These are phyloP conservation scores for Penicillium sp. DNA, from an alignment of 2,329 filamentous ascomycete genomes.

Conservation along the genomic window DNA sequence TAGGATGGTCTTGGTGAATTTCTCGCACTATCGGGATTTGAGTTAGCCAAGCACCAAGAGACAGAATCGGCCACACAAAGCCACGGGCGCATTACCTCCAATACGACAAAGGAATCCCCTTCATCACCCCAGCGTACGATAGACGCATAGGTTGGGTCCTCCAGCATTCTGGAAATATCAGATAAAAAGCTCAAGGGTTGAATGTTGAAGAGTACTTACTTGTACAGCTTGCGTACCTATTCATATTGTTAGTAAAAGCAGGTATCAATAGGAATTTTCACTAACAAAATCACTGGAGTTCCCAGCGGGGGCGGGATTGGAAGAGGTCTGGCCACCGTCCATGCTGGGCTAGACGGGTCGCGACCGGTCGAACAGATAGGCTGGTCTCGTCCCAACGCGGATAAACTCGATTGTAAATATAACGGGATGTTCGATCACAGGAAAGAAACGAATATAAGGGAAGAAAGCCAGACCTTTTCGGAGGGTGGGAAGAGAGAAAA, in stretches of 20 bases:
- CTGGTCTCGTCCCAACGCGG: conserved; percentile 13
- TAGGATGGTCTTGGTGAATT: conserved; percentile 94
- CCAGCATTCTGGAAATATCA: conserved; percentile 71
- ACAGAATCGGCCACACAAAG: conserved; percentile 11
- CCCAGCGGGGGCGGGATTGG: conserved; percentile 55
- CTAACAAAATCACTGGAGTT: conserved; percentile 95
- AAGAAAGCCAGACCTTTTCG: conserved; percentile 5
- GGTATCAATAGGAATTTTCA: conserved; percentile 32
- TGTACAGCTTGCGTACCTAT: conserved; percentile 96
- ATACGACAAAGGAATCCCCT: conserved; percentile 92
- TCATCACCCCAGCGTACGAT: conserved; percentile 95
- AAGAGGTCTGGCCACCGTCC: conserved; percentile 46
- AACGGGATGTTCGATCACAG: neutral
- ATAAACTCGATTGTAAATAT: conserved; percentile 4
- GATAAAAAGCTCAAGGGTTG: conserved; percentile 1
- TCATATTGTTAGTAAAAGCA: conserved; percentile 23
- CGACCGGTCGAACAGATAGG: conserved; percentile 38
- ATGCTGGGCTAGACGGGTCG: conserved; percentile 44
- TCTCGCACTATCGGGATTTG: conserved; percentile 71
- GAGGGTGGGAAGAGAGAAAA: conserved; percentile 7
- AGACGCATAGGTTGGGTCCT: conserved; percentile 86
- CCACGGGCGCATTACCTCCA: conserved; percentile 65
- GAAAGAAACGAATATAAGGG: conserved; percentile 5
- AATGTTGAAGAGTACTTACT: conserved; percentile 66
- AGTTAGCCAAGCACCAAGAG: conserved; percentile 18